These are phyloP conservation scores for Trichophyton equinum DNA, from an alignment of 2,329 filamentous ascomycete genomes.

Conservation along the genomic window DNA sequence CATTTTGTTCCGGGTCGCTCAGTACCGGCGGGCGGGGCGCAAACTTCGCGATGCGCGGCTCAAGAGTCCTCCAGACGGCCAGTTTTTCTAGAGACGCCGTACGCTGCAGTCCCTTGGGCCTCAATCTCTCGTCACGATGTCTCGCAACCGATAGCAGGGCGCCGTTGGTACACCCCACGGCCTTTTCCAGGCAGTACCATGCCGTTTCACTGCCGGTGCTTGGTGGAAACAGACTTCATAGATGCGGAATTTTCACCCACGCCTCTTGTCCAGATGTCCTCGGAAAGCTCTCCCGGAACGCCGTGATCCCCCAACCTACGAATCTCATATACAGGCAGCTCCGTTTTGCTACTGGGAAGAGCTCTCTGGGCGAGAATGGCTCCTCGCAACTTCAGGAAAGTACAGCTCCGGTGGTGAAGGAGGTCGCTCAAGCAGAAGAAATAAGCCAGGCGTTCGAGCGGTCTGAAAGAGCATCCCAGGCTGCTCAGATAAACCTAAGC, in stretches of 20 bases:
- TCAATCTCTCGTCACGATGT: not conserved
- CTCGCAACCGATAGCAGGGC: not conserved
- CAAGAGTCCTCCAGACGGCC: not conserved
- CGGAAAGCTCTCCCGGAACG: not conserved
- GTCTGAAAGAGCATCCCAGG: constrained; percentile 74
- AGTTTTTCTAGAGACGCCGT: not conserved
- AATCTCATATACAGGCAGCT: not conserved
- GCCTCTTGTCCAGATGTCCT: not conserved
- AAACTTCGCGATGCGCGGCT: constrained; percentile 2
- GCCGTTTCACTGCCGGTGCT: not conserved
- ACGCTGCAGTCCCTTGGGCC: not conserved
- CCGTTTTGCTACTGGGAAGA: not conserved
- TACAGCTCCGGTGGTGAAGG: not conserved
- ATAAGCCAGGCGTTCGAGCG: constrained; percentile 52
- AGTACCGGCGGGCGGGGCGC: not conserved
- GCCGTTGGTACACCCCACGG: not conserved
- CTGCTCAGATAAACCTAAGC: constrained; percentile 77
- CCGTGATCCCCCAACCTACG: not conserved
- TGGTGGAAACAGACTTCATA: not conserved
- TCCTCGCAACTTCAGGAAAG: not conserved
- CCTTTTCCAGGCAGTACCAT: not conserved
- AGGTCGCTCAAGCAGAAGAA: constrained; percentile 19
- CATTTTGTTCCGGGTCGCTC: not conserved
- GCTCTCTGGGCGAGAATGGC: not conserved
- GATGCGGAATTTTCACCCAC: not conserved